Conservation (phyloP, 2,329 filamentous ascomycete genomes). For the Pestalotiopsis sp. region DNA sequence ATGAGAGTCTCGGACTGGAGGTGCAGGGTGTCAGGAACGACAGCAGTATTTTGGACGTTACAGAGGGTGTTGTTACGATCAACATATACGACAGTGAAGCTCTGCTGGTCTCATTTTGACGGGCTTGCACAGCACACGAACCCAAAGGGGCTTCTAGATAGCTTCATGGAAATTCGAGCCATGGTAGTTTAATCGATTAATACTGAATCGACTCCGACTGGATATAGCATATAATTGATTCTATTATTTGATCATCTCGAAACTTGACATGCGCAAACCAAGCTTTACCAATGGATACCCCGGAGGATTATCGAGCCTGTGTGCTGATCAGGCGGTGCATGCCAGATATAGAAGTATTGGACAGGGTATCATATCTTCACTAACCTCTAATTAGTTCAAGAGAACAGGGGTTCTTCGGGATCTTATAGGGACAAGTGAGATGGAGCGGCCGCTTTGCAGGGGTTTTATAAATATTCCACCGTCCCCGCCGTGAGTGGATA, state of each 20-base stretch:
- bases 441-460: not conserved
- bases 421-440: not conserved
- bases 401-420: no score
- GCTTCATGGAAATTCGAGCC: not conserved
- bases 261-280: no score
- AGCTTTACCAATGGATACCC: no score
- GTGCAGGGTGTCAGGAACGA: constrained; percentile 34
- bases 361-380: no score
- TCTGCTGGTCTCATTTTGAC: constrained; percentile 27
- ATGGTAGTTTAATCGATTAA: not conserved
- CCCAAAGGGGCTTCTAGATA: not conserved
- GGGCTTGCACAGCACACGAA: no score
- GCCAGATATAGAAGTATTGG: no score
- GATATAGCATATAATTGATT: no score
- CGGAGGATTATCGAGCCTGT: no score
- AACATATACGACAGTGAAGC: constrained; percentile 32
- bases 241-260: no score
- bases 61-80: constrained; percentile 26
- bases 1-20: constrained; percentile 34
- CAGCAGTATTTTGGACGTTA: constrained; percentile 27
- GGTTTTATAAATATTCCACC: not conserved
- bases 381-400: no score
- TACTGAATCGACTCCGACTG: not conserved
- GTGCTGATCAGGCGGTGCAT: no score
- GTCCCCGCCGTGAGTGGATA: not conserved